Conservation (phyloP, 2,329 filamentous ascomycete species). For the Neofusicoccum umdonicola region DNA sequence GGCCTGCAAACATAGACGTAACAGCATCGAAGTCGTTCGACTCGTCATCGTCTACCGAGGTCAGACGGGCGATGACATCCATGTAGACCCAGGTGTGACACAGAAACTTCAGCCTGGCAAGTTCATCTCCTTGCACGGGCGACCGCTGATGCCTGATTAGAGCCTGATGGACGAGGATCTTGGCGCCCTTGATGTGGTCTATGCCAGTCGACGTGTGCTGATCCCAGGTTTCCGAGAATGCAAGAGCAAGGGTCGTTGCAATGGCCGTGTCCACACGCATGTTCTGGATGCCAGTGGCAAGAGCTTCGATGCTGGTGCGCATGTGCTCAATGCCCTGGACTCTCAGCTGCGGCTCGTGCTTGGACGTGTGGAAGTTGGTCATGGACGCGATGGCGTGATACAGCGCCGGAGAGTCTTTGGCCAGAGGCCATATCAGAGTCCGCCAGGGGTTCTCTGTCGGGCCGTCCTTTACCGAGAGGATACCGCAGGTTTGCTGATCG, state of each 20-base stretch:
- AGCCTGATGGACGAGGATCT: conserved; percentile 60
- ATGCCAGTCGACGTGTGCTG: conserved; percentile 67
- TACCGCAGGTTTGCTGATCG: conserved; percentile 65
- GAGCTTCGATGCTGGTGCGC: conserved; percentile 59
- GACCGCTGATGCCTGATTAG: conserved; percentile 47
- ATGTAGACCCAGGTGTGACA: conserved; percentile 73
- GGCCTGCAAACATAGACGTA: conserved; percentile 35
- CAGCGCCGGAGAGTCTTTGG: conserved; percentile 61
- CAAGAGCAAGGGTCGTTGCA: conserved; percentile 67
- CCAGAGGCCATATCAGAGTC: conserved; percentile 67
- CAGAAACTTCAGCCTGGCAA: conserved; percentile 61
- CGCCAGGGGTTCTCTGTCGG: conserved; percentile 70
- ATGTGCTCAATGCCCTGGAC: conserved; percentile 68
- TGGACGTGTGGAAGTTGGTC: conserved; percentile 66
- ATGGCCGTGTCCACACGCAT: conserved; percentile 65
- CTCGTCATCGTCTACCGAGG: conserved; percentile 59
- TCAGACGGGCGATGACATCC: conserved; percentile 69
- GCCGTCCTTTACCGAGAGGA: conserved; percentile 69
- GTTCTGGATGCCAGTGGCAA: conserved; percentile 59
- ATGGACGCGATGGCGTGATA: conserved; percentile 68
- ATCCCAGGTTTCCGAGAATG: conserved; percentile 71
- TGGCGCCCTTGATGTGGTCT: conserved; percentile 66
- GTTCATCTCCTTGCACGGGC: conserved; percentile 42
- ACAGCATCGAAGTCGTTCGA: conserved; percentile 50
- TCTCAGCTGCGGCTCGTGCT: conserved; percentile 56